Evolutionary conservation across 2,329 filamentous ascomycete species (phyloP).

Genomic region (Penicillium sp.): DNA sequence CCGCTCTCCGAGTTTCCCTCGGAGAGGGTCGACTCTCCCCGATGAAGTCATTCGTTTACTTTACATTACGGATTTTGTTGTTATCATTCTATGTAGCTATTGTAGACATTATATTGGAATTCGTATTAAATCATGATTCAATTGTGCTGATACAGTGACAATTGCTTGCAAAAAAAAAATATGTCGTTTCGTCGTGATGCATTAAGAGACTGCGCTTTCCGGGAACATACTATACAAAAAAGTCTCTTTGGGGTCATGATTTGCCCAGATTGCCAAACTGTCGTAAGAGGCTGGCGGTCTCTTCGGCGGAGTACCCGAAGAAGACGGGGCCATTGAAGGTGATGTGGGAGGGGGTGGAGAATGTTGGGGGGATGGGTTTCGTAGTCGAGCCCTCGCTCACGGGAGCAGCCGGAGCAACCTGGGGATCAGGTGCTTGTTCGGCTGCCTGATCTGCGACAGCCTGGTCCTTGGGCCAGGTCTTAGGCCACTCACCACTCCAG

Average conservation of each 20-base stretch:
- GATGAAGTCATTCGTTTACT: conserved; percentile 1
- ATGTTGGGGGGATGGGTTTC: conserved; percentile 1
- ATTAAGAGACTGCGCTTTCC: conserved; percentile 8
- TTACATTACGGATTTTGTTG: background rate
- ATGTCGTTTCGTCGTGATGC: conserved; percentile 17
- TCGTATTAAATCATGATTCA: background rate
- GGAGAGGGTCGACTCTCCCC: conserved; percentile 9
- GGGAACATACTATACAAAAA: conserved; percentile 1
- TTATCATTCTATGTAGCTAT: background rate
- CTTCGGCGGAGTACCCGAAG: conserved; percentile 77
- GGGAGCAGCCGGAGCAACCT: background rate
- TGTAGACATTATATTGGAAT: background rate
- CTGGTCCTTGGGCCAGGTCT: conserved; percentile 1
- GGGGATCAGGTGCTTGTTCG: background rate
- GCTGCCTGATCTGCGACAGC: background rate
- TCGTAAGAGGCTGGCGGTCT: conserved; percentile 68
- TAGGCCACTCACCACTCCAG: background rate
- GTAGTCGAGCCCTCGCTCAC: conserved; percentile 7
- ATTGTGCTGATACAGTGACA: background rate
- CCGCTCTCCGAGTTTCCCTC: conserved; percentile 18
- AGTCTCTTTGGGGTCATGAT: conserved; percentile 2
- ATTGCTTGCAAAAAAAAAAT: background rate
- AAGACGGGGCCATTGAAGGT: conserved; percentile 90
- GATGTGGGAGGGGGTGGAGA: conserved; percentile 52
- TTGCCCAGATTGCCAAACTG: conserved; percentile 34